phyloP scores from a whole-genome alignment of 306 rosid genomes.

The Neltuma alba region DNA sequence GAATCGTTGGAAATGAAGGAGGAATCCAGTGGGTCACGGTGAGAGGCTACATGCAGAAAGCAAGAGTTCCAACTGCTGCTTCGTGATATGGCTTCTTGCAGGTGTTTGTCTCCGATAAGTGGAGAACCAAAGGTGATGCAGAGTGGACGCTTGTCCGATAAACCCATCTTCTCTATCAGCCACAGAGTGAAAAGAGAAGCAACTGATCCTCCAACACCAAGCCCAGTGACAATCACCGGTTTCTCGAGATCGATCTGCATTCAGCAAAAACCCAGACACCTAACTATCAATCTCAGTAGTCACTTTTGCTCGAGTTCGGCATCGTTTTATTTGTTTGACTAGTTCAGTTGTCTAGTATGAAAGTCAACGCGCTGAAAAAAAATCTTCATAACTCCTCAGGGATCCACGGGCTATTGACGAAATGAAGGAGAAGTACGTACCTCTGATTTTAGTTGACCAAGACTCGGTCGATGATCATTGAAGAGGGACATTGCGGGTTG shows the following conservation, averaged over 20 bases:
- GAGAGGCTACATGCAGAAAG: conserved; percentile 65
- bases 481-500: conserved; percentile 40
- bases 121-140: conserved; percentile 87
- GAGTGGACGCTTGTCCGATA: conserved; percentile 44
- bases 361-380: neutral
- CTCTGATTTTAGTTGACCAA: conserved; percentile 38
- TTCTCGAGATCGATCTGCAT: conserved; percentile 36
- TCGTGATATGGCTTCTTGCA: conserved; percentile 47
- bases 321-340: neutral
- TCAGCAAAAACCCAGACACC: neutral
- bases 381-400: neutral
- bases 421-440: conserved; percentile 41
- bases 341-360: neutral
- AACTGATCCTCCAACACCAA: conserved; percentile 62
- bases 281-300: neutral
- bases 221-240: conserved; percentile 59
- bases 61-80: conserved; percentile 63
- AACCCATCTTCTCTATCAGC: conserved; percentile 41
- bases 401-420: neutral
- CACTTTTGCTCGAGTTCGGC: neutral
- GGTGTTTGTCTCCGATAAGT: conserved; percentile 50
- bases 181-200: conserved; percentile 75
- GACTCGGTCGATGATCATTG: neutral
- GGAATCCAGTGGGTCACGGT: conserved; percentile 52
- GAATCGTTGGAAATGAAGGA: neutral